These are phyloP conservation scores for Lyophyllum atratum DNA, from an alignment of 768 basidiomycete genomes.

Conservation along the genomic window DNA sequence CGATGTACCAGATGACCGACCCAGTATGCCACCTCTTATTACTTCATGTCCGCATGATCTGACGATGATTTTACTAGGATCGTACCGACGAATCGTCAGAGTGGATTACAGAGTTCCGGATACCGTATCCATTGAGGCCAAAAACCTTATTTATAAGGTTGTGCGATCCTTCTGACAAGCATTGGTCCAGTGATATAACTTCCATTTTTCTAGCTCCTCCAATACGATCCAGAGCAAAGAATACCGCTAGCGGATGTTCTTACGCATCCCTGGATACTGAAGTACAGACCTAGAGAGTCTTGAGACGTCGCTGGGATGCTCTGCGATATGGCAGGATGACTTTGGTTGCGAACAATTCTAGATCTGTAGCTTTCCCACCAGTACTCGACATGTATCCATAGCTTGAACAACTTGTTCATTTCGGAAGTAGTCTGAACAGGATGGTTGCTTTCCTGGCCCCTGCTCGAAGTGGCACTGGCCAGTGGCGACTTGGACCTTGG, in stretches of 20 bases:
- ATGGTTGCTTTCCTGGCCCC: too few species aligned
- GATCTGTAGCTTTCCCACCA: too few species aligned
- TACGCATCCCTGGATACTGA: conserved; percentile 88
- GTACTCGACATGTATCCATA: background rate
- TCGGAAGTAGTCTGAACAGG: background rate
- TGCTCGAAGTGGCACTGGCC: too few species aligned
- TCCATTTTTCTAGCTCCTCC: conserved; percentile 76
- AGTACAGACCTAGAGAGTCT: conserved; percentile 51
- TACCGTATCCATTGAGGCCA: conserved; percentile 61
- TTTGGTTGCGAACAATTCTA: background rate
- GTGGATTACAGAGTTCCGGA: conserved; percentile 77
- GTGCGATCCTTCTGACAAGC: conserved; percentile 15
- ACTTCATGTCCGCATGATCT: background rate
- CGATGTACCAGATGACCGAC: conserved; percentile 77
- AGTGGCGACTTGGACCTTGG: too few species aligned
- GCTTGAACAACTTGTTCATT: too few species aligned
- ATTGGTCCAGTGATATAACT: too few species aligned
- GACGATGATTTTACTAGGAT: conserved; percentile 49
- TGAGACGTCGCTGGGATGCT: background rate
- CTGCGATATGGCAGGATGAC: background rate
- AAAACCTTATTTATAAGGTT: conserved; percentile 63
- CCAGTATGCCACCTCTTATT: conserved; percentile 49
- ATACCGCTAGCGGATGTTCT: conserved; percentile 75
- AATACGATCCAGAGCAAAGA: conserved; percentile 78
- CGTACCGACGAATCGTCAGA: conserved; percentile 84